Percentiles rank a stretch among this genome's conserved stretches.
phyloP scores from a whole-genome alignment of 2,329 filamentous ascomycete species.

The Curvularia sp. region DNA sequence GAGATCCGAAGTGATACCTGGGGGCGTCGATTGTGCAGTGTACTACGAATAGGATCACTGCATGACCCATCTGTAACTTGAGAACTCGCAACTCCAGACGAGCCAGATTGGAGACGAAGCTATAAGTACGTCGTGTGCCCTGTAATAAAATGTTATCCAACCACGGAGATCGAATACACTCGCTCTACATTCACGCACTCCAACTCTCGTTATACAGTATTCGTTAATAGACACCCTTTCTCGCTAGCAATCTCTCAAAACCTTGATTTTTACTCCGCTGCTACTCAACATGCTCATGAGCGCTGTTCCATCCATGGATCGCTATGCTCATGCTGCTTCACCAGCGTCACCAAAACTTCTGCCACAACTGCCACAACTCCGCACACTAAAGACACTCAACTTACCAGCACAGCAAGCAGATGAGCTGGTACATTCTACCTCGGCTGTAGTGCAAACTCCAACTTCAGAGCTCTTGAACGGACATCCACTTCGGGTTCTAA shows the following conservation, averaged over 20 bases:
- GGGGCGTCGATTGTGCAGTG: constrained; percentile 16
- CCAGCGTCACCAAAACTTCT: constrained; percentile 13
- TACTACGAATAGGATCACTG: constrained; percentile 16
- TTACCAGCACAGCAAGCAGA: constrained; percentile 28
- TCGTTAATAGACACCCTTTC: not conserved
- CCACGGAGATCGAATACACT: constrained; percentile 13
- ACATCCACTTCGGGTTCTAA: constrained; percentile 51
- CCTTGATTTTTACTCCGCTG: not conserved
- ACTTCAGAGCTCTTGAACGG: constrained; percentile 31
- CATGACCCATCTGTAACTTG: constrained; percentile 8
- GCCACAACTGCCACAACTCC: constrained; percentile 28
- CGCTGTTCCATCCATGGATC: constrained; percentile 13
- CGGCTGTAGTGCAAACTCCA: constrained; percentile 28
- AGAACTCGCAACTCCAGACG: constrained; percentile 7
- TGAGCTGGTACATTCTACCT: constrained; percentile 26
- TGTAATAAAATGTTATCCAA: constrained; percentile 10
- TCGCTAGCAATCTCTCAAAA: not conserved
- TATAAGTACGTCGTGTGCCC: constrained; percentile 30
- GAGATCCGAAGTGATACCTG: constrained; percentile 20
- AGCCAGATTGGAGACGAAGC: constrained; percentile 1
- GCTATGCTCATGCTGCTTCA: constrained; percentile 7
- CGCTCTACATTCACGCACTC: constrained; percentile 14
- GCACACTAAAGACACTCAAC: constrained; percentile 34
- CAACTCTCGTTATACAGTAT: constrained; percentile 2
- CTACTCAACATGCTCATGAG: constrained; percentile 23